Evolutionary conservation across 345 rosid species (phyloP).

Genomic region (Ailanthus altissimus): DNA sequence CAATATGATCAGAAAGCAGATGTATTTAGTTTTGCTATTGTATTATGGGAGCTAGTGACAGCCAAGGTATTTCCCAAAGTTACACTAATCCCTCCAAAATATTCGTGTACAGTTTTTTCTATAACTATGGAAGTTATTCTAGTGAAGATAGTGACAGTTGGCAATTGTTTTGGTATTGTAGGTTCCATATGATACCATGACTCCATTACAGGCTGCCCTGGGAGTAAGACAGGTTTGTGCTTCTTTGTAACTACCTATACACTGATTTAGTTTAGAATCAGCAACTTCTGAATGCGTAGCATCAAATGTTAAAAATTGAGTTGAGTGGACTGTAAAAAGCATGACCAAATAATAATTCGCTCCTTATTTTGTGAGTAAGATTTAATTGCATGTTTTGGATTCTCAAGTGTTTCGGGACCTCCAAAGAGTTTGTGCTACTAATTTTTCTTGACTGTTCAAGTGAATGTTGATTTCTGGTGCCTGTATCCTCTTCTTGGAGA

Average conservation of each 20-base stretch:
- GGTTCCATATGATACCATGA: conserved; percentile 70
- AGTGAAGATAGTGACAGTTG: background rate
- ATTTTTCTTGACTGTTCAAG: no score
- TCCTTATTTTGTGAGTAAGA: background rate
- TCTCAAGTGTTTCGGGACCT: no score
- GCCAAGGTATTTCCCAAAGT: conserved; percentile 53
- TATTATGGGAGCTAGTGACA: conserved; percentile 76
- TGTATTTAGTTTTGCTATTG: conserved; percentile 75
- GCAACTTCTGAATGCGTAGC: background rate
- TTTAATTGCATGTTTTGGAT: background rate
- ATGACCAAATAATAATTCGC: background rate
- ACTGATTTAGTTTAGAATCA: background rate
- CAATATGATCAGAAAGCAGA: conserved; percentile 76
- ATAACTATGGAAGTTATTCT: conserved; percentile 1
- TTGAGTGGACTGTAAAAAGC: background rate
- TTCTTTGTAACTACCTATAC: background rate
- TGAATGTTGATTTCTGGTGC: no score
- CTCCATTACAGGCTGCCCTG: conserved; percentile 78
- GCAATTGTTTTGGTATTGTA: conserved; percentile 25
- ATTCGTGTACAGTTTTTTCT: background rate
- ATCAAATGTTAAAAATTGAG: background rate
- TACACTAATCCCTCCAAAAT: background rate
- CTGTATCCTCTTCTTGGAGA: no score
- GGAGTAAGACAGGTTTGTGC: conserved; percentile 70
- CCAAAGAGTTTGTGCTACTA: no score